phyloP scores from a whole-genome alignment of 2,329 filamentous ascomycete genomes.

The Septoria linicola region DNA sequence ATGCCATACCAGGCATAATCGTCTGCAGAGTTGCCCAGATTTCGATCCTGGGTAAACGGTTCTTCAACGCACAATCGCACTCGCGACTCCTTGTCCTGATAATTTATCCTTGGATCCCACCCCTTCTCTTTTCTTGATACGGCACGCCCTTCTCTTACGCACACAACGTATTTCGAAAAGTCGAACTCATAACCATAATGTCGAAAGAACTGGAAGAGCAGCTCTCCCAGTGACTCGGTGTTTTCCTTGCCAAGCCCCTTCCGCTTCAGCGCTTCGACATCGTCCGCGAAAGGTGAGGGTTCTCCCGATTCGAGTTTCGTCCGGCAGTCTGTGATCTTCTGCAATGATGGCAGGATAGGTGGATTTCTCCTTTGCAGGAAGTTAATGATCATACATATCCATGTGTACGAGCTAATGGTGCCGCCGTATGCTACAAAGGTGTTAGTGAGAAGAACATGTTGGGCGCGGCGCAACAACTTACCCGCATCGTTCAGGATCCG shows the following conservation, averaged over 20 bases:
- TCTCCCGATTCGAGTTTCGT: slow-evolving; percentile 62
- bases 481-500: slow-evolving; percentile 95
- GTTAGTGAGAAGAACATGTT: slow-evolving; percentile 13
- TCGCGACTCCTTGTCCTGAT: slow-evolving; percentile 47
- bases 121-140: slow-evolving; percentile 81
- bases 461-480: slow-evolving; percentile 47
- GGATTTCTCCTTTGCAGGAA: slow-evolving; percentile 87
- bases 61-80: slow-evolving; percentile 93
- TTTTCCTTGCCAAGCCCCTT: slow-evolving; percentile 74
- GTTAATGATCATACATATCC: slow-evolving; percentile 97
- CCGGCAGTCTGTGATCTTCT: slow-evolving; percentile 67
- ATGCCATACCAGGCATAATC: slow-evolving; percentile 91
- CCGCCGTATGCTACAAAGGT: slow-evolving; percentile 71
- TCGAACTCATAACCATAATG: slow-evolving; percentile 93
- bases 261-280: slow-evolving; percentile 63
- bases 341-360: slow-evolving; percentile 80
- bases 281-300: slow-evolving; percentile 79
- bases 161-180: slow-evolving; percentile 80
- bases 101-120: slow-evolving; percentile 65
- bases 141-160: slow-evolving; percentile 76
- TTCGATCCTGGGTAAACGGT: slow-evolving; percentile 85
- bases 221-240: slow-evolving; percentile 74
- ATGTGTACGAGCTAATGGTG: slow-evolving; percentile 96
- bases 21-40: slow-evolving; percentile 93
- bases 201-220: slow-evolving; percentile 95